Base-by-base conservation (phyloP, 345 rosid genomes). In the Moricandia moricandioides region DNA sequence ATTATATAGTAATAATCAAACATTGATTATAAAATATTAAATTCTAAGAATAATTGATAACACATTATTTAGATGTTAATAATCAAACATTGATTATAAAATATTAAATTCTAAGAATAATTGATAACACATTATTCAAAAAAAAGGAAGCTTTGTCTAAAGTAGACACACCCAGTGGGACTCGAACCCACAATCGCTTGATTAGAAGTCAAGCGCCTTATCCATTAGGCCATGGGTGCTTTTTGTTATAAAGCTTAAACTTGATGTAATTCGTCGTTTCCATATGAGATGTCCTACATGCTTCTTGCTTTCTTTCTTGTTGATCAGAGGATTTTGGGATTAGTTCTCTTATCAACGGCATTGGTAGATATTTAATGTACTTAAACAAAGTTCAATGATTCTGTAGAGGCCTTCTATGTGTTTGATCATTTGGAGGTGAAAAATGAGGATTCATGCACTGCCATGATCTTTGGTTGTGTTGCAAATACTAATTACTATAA, bases 381-480 rank as follows among this genome's bases (percentile, higher is more conserved):
- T 79, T 77, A 31, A 31, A 7, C 3, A 2, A 84, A 81, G 61
- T 84, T 76, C 64, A 69, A 27, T 65, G 80, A 87, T 24, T 43
- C 56, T 18, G 26, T 18, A 18, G 76, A 29, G 70, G 85, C 86
- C 0, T 81, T 82, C 3, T 57, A 54, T 52, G 77, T 85, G 35
- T 87, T 84, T 74, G 66, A 75, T 67, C 65, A 24, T 14, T 82
- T 82, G 80, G 76, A 72, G 54, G 66, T 76, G 21, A 80, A 82
- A 71, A 86, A 75, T 72, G 88, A 82, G 81, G 77, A 83, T 14
- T 83, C 88, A 0, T 88, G 89, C 88, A 86, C 92, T 0, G 81
- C 88, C 29, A 65, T 86, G 76, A 77, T 88, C 72, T 83, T 86
- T 0, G 88, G 92, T 8, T 84, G 83, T 63, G 62, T 65, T 69